Evolutionary conservation across 2,329 filamentous ascomycete genomes (phyloP), one percentile per base, ranked within the genome.

Genomic region (Gliomastix tumulicola): DNA sequence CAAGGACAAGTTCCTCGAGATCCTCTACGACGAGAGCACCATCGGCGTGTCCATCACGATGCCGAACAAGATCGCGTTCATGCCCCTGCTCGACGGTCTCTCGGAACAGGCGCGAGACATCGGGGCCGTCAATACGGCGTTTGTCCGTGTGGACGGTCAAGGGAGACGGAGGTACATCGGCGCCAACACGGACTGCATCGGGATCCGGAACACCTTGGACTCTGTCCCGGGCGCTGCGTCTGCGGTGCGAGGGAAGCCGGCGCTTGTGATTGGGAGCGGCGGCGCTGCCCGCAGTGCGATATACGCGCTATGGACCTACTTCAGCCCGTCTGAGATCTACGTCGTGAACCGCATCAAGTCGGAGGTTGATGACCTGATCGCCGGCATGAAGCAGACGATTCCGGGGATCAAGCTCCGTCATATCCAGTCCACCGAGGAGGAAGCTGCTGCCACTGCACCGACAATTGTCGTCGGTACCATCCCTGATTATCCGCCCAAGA

Each of bases 401-500:
- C 23, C 23, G 4, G 22, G 20, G 15, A 19, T 20, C 19, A 30
- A 40, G 30, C 18, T 40, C 7, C n/a, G 19, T 7, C 38, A 40
- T 19, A 37, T 46, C 8, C 20, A 32, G 5, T 35, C 36, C 5
- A 16, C 41, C 2, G 37, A 44, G 19, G 18, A 42, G 13, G 15
- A 7, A 28, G 10, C 42, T 42, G 13, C 30, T 39, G 8, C 17
- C 13, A 16, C n/a, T 13, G 30, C 40, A 2, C 44, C 42, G 2
- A 32, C 33, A 2, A 17, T 44, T 2, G 6, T 42, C 3, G 42
- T 46, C 7, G 42, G 44, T 5, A 44, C 40, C 2, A 40, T 44
- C 7, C 44, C 44, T 3, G 38, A 44, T 13, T 44, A 38, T n/a
- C 34, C 42, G 11, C 44, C 44, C 13, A 37, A 30, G 23, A 32